phyloP scores from a whole-genome alignment of 257 asterid species.

The Ehretia macrophylla region DNA sequence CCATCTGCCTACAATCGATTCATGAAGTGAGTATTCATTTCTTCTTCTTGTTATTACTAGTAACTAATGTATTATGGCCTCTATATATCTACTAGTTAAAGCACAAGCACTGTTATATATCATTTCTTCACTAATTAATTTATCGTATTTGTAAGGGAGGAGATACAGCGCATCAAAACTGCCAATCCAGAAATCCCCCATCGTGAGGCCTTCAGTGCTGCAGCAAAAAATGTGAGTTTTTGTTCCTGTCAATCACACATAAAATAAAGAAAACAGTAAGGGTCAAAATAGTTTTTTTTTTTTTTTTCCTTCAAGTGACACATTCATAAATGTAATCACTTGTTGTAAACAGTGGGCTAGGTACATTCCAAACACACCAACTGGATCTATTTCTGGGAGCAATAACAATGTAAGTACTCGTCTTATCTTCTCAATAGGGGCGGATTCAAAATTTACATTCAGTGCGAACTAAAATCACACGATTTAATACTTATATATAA shows the following conservation, averaged over 20 bases:
- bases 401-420: constrained; percentile 43
- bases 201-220: constrained; percentile 97
- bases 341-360: constrained; percentile 74
- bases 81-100: not conserved
- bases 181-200: constrained; percentile 97
- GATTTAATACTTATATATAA: too few relatives aligned
- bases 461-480: too few relatives aligned
- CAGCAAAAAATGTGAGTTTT: constrained; percentile 77
- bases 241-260: not conserved
- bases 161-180: constrained; percentile 86
- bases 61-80: not conserved
- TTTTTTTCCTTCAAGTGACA: not conserved
- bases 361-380: constrained; percentile 64
- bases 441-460: too few relatives aligned
- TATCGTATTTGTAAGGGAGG: constrained; percentile 52
- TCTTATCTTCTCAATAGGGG: too few relatives aligned
- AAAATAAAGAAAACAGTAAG: too few relatives aligned
- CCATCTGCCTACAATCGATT: constrained; percentile 98
- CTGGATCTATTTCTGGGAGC: constrained; percentile 38
- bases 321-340: not conserved
- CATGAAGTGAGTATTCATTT: constrained; percentile 64
- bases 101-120: not conserved
- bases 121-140: not conserved
- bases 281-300: not conserved
- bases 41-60: not conserved